phyloP scores from a whole-genome alignment of 2,329 filamentous ascomycete species.

The Talaromyces sp. region DNA sequence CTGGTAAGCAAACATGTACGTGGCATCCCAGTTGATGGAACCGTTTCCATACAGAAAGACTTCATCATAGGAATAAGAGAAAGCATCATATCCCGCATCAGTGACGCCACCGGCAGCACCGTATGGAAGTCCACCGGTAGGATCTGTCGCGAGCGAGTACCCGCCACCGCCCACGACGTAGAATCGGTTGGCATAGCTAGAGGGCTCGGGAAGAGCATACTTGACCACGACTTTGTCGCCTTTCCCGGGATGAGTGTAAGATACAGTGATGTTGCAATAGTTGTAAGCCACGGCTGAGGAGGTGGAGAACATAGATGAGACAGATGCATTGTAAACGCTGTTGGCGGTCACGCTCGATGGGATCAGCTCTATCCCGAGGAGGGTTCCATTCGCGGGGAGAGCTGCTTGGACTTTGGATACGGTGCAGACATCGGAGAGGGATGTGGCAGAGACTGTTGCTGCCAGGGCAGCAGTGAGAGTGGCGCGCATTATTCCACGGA shows the following conservation, averaged over 20 bases:
- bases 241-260: not conserved
- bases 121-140: not conserved
- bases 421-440: not conserved
- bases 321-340: not conserved
- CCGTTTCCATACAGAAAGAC: slow-evolving; percentile 6
- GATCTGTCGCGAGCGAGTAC: not conserved
- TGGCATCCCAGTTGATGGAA: slow-evolving; percentile 11
- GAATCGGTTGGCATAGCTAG: not conserved
- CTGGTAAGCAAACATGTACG: slow-evolving; percentile 13
- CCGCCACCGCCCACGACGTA: not conserved
- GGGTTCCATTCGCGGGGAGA: not conserved
- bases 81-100: not conserved
- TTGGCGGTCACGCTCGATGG: not conserved
- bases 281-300: not conserved
- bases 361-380: not conserved
- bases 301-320: not conserved
- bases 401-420: not conserved
- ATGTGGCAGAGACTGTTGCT: not conserved
- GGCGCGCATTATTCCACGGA: not conserved
- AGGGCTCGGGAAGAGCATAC: not conserved
- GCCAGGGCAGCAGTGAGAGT: not conserved
- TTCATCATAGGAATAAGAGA: not conserved
- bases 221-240: not conserved
- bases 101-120: not conserved
- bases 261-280: not conserved